Base-by-base conservation (phyloP, 2,329 filamentous ascomycete genomes). In the Juglanconis sp. region DNA sequence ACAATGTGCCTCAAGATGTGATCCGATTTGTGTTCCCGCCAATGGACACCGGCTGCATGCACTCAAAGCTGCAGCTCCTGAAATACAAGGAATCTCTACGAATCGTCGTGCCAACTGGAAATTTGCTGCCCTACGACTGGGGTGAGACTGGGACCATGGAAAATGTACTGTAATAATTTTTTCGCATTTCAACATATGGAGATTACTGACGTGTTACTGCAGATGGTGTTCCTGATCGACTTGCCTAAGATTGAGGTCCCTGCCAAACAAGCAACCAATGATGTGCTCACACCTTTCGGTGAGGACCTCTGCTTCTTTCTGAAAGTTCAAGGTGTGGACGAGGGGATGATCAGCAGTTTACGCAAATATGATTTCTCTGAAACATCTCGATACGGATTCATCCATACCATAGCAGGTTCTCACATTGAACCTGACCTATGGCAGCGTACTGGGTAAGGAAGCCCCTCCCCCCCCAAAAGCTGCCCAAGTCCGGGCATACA, bases 1-100 rank as follows among this genome's bases (percentile, higher is more conserved):
- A 69, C 34, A 83, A 82, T 61, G 78, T 77, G 9, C 83, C 83
- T 17, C 65, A 68, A n/a, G 76, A 82, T 54, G 67, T 73, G 42
- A 79, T 96, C 58, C 84, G 84, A 24, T 87, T 87, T 58, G 92
- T 91, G 70, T 96, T 98, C 69, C 94, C 94, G 15, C 82, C 83
- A 2, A 94, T 97, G 90, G 79, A 85, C 46, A 79, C 84, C 5
- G 88, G 87, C 31, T 87, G 82, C 67, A 96, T 98, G 92, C 95
- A 98, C 73, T 96, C 92, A 53, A 98, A 99, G 71, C 79, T 98
- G 48, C 93, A 96, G 82, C 75, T 98, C 1, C 80, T 98, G n/a
- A 94, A 92, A 67, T 91, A 92, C 67, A 76, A 83, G 0, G 76
- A 76, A 1, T 87, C 92, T 71, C 74, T 97, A 15, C 86, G 95